phyloP scores from a whole-genome alignment of 2,329 filamentous ascomycete genomes.

The Hypocreales sp. region DNA sequence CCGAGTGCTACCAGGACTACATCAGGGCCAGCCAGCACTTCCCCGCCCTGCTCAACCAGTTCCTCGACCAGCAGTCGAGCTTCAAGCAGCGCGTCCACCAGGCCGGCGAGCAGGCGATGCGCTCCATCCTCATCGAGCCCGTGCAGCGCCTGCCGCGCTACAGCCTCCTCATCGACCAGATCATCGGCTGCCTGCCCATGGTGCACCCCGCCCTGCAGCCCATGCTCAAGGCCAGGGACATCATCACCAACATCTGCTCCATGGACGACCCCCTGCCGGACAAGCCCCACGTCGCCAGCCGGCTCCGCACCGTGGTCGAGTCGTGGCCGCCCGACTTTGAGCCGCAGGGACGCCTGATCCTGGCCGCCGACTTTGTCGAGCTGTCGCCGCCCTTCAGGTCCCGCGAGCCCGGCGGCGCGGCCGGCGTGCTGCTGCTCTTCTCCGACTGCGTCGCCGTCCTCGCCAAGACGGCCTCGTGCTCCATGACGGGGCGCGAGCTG shows the following conservation, averaged over 20 bases:
- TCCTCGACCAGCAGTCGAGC: slow-evolving; percentile 67
- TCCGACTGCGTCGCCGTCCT: slow-evolving; percentile 67
- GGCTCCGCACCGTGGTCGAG: slow-evolving; percentile 61
- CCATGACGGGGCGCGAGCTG: slow-evolving; percentile 58
- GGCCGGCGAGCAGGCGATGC: slow-evolving; percentile 78
- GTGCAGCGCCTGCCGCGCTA: slow-evolving; percentile 90
- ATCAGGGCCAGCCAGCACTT: slow-evolving; percentile 83
- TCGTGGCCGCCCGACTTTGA: slow-evolving; percentile 60
- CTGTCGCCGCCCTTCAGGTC: slow-evolving; percentile 53
- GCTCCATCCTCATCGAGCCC: slow-evolving; percentile 87
- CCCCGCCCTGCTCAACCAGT: slow-evolving; percentile 61
- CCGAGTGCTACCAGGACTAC: slow-evolving; percentile 82
- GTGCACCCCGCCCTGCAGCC: slow-evolving; percentile 70
- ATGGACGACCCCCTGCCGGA: slow-evolving; percentile 60
- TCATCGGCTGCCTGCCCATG: slow-evolving; percentile 70
- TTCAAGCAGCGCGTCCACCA: slow-evolving; percentile 69
- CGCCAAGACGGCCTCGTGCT: slow-evolving; percentile 50
- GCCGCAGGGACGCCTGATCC: slow-evolving; percentile 63
- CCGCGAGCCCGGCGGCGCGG: slow-evolving; percentile 30
- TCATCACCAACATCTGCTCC: slow-evolving; percentile 92
- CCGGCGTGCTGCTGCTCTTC: slow-evolving; percentile 70
- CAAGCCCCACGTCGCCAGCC: slow-evolving; percentile 57
- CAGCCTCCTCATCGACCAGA: slow-evolving; percentile 91
- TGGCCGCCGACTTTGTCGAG: slow-evolving; percentile 67
- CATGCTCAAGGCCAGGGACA: slow-evolving; percentile 79